Evolutionary conservation across 495 filamentous ascomycete species (phyloP).

Genomic region (Annulohypoxylon maeteangense): DNA sequence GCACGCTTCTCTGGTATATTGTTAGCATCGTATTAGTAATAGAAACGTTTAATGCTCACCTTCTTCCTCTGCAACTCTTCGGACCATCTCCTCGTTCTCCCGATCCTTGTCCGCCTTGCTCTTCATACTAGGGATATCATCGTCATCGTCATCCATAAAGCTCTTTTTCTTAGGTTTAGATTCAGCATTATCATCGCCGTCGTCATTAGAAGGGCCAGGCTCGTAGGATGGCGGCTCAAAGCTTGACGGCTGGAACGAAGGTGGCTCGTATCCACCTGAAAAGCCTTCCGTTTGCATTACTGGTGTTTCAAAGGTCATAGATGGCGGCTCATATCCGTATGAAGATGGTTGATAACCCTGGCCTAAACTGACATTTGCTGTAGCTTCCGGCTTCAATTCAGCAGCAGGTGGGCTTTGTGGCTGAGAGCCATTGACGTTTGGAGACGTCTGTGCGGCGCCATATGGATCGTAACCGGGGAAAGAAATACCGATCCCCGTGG

Average conservation of each 20-base stretch:
- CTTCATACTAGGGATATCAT: slow-evolving; percentile 60
- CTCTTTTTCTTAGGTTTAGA: slow-evolving; percentile 74
- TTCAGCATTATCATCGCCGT: slow-evolving; percentile 55
- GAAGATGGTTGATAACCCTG: slow-evolving; percentile 54
- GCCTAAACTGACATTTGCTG: slow-evolving; percentile 8
- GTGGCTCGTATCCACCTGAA: slow-evolving; percentile 59
- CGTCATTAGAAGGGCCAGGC: slow-evolving; percentile 59
- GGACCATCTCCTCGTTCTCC: slow-evolving; percentile 80
- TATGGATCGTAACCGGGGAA: slow-evolving; percentile 46
- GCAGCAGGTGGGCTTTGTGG: slow-evolving; percentile 13
- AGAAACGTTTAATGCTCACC: slow-evolving; percentile 56
- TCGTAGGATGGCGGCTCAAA: slow-evolving; percentile 68
- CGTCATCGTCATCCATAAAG: slow-evolving; percentile 83
- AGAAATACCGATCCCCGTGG: slow-evolving; percentile 36
- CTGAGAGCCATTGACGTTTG: slow-evolving; percentile 18
- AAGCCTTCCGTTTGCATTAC: slow-evolving; percentile 45
- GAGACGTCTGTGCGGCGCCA: slow-evolving; percentile 32
- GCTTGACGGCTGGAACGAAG: slow-evolving; percentile 60
- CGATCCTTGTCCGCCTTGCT: slow-evolving; percentile 67
- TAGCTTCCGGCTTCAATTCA: slow-evolving; percentile 15
- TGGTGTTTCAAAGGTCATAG: slow-evolving; percentile 48
- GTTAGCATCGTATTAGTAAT: slow-evolving; percentile 43
- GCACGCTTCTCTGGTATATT: slow-evolving; percentile 42
- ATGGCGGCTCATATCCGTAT: slow-evolving; percentile 56
- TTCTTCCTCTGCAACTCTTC: slow-evolving; percentile 86